A percentile compares a stretch with the other conserved stretches of the same genome.
phyloP scores from a whole-genome alignment of 2,329 filamentous ascomycete species.

The Penicillium sp. region DNA sequence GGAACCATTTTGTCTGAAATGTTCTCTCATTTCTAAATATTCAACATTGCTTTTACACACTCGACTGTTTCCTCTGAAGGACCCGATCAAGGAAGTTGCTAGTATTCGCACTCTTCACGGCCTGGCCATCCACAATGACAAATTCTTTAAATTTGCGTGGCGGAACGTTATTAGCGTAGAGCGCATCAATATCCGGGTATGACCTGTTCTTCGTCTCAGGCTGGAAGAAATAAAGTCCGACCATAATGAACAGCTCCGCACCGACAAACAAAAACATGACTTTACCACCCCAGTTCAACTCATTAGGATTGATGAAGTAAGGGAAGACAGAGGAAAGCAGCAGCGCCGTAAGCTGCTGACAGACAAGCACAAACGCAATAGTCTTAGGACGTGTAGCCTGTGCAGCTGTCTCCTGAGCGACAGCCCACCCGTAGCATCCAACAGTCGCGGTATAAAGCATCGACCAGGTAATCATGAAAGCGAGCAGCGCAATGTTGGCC shows the following conservation, averaged over 20 bases:
- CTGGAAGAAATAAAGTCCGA: constrained; percentile 8
- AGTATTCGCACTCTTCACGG: background rate
- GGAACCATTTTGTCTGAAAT: background rate
- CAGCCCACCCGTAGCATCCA: constrained; percentile 6
- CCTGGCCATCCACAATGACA: background rate
- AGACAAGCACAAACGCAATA: constrained; percentile 8
- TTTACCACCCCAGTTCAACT: constrained; percentile 8
- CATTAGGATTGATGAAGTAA: constrained; percentile 8
- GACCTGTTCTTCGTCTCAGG: constrained; percentile 7
- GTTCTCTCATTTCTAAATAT: background rate
- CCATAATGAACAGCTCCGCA: constrained; percentile 2
- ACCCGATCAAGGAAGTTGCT: background rate
- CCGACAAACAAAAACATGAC: constrained; percentile 11
- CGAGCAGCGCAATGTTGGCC: constrained; percentile 5
- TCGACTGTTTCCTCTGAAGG: background rate
- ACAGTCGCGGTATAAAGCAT: constrained; percentile 8
- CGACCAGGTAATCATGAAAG: constrained; percentile 11
- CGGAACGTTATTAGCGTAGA: background rate
- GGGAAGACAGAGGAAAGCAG: constrained; percentile 6
- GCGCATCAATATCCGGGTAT: constrained; percentile 1
- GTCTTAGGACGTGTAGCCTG: constrained; percentile 7
- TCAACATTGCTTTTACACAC: background rate
- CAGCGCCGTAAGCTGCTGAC: constrained; percentile 4
- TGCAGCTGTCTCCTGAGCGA: constrained; percentile 5
- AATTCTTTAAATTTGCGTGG: background rate